phyloP scores from a whole-genome alignment of 495 filamentous ascomycete genomes.

The Margaritispora aquatica region DNA sequence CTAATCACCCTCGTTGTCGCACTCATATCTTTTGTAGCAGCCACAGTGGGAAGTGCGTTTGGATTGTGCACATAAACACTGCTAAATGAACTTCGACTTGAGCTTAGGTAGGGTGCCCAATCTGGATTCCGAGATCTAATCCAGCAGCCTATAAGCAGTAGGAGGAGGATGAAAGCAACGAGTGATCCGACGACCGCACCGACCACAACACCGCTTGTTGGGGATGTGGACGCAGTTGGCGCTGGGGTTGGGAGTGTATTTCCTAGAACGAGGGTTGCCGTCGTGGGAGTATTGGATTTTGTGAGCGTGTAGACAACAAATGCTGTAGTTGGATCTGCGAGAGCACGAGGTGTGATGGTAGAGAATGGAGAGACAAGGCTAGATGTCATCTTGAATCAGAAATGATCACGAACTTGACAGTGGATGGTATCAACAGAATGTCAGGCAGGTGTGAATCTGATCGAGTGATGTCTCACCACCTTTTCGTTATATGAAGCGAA shows the following conservation, averaged over 20 bases:
- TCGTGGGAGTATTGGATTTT: neutral
- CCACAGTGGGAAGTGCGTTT: constrained; percentile 3
- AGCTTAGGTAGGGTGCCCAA: constrained; percentile 1
- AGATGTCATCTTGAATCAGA: neutral
- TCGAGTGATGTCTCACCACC: neutral
- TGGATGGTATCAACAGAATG: neutral
- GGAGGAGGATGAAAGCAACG: constrained; percentile 1
- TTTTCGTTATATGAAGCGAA: too few species aligned
- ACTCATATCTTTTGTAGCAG: neutral
- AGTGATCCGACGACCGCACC: constrained; percentile 6
- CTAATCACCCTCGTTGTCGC: neutral
- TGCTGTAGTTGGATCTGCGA: neutral
- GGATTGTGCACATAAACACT: constrained; percentile 5
- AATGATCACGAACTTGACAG: neutral
- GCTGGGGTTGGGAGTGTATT: neutral
- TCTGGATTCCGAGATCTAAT: neutral
- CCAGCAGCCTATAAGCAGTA: constrained; percentile 1
- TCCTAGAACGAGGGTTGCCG: neutral
- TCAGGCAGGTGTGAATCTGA: neutral
- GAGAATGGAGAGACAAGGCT: neutral
- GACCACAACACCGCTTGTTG: constrained; percentile 6
- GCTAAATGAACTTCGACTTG: constrained; percentile 1
- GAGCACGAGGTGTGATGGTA: neutral
- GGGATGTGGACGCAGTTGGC: neutral
- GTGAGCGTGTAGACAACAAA: neutral